Evolutionary conservation across 2,329 filamentous ascomycete genomes (phyloP).

Genomic region (Monosporascus sp.): DNA sequence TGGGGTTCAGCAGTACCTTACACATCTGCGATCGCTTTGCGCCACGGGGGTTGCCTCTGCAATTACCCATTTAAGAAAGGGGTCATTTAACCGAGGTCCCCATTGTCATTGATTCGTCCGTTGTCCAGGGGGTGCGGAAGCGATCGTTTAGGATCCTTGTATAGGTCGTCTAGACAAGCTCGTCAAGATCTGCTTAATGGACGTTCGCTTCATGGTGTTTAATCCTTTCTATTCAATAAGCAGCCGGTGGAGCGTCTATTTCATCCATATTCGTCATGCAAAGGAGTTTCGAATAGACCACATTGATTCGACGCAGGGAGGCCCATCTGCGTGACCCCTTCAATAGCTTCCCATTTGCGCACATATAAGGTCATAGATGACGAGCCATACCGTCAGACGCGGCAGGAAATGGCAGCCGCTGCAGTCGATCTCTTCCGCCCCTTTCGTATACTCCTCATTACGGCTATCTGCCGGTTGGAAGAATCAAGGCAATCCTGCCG

Average conservation of each 20-base stretch:
- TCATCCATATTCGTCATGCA: no score
- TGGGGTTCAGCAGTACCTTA: neutral
- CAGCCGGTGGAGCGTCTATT: no score
- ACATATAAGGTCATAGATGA: neutral
- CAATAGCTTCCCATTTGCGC: neutral
- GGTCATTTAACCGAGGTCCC: neutral
- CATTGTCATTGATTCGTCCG: neutral
- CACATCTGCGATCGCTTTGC: neutral
- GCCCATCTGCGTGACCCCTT: no score
- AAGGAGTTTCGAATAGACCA: no score
- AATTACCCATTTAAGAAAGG: neutral
- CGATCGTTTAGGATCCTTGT: neutral
- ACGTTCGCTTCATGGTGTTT: neutral
- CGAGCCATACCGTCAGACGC: neutral
- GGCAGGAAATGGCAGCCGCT: no score
- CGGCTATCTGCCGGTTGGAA: no score
- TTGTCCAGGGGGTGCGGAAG: neutral
- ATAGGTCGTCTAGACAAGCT: neutral
- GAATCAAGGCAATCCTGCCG: no score
- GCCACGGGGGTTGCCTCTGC: neutral
- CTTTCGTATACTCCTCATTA: no score
- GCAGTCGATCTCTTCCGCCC: no score
- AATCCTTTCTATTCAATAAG: neutral
- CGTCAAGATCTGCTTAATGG: neutral
- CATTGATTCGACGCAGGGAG: no score